phyloP scores from a whole-genome alignment of 306 rosid species.

The Casuarina glauca region DNA sequence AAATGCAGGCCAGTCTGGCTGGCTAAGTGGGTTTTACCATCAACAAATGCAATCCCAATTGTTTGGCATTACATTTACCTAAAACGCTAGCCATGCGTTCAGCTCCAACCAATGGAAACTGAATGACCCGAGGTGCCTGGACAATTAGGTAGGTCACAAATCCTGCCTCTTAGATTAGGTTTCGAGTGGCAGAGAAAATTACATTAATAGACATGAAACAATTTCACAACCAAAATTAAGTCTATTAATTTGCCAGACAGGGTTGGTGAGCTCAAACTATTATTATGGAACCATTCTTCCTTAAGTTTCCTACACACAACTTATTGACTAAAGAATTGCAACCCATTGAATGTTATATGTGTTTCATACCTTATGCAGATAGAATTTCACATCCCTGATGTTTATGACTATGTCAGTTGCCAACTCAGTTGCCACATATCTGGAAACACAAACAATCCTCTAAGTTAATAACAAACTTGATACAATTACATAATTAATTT shows the following conservation, averaged over 20 bases:
- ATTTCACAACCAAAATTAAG: background rate
- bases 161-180: background rate
- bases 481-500: background rate
- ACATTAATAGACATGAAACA: background rate
- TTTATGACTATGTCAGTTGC: constrained; percentile 69
- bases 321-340: constrained; percentile 9
- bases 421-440: constrained; percentile 76
- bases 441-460: constrained; percentile 34
- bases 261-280: background rate
- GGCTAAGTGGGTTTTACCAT: background rate
- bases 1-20: background rate
- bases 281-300: background rate
- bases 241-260: background rate
- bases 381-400: constrained; percentile 73
- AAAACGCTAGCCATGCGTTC: background rate
- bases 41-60: background rate
- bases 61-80: background rate
- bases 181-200: background rate
- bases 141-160: background rate
- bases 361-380: constrained; percentile 83
- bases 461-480: constrained; percentile 25
- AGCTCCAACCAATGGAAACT: background rate
- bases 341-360: constrained; percentile 25
- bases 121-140: background rate
- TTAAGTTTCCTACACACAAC: constrained; percentile 2